These are phyloP conservation scores for Hericium erinaceus DNA, from an alignment of 768 basidiomycete species.

Conservation along the genomic window DNA sequence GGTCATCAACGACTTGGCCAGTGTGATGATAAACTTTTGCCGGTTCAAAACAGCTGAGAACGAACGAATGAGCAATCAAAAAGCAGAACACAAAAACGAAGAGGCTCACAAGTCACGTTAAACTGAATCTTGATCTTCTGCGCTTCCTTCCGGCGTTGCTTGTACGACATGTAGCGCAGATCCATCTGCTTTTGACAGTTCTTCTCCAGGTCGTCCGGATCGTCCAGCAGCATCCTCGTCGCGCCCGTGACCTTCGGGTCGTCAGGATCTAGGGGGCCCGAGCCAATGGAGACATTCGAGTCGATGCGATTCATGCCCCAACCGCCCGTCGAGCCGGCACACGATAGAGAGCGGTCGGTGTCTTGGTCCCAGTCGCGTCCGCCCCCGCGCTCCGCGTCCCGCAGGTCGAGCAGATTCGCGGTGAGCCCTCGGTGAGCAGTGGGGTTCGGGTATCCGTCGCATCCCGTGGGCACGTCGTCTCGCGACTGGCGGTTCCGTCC, in stretches of 20 bases:
- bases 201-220: conserved; percentile 48
- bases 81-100: conserved; percentile 1
- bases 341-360: background rate
- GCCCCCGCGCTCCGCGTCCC: background rate
- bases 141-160: conserved; percentile 49
- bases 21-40: conserved; percentile 77
- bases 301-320: background rate
- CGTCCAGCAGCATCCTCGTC: conserved; percentile 38
- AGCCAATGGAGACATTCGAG: background rate
- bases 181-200: conserved; percentile 24
- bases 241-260: conserved; percentile 60
- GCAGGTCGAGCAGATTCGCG: background rate
- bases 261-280: conserved; percentile 39
- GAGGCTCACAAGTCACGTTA: conserved; percentile 51
- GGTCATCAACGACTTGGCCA: conserved; percentile 80
- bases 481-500: background rate
- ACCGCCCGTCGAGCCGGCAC: background rate
- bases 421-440: background rate
- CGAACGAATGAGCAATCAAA: background rate
- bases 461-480: background rate
- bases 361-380: background rate
- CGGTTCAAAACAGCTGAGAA: conserved; percentile 61
- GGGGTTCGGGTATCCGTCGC: background rate
- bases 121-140: conserved; percentile 58
- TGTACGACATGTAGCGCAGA: conserved; percentile 54